phyloP scores from a whole-genome alignment of 75 land plant species.

The Sequoia sempervirens region DNA sequence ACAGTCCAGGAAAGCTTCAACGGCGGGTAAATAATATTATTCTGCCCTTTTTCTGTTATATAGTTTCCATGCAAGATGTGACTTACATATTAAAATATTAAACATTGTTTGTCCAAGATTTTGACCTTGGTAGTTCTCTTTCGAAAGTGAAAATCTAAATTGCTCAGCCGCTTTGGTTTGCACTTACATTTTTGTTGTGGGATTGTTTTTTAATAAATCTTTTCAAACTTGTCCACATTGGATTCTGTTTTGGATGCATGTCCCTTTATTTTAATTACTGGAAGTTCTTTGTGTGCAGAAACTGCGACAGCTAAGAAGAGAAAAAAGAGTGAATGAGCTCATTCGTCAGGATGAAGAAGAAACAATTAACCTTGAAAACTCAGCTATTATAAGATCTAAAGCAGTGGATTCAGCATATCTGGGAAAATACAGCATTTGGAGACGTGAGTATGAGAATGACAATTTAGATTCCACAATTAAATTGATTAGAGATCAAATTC shows the following conservation, averaged over 20 bases:
- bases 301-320: constrained; percentile 51
- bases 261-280: background rate
- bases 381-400: constrained; percentile 57
- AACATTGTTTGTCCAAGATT: background rate
- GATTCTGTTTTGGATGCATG: constrained; percentile 1
- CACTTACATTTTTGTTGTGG: background rate
- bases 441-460: constrained; percentile 65
- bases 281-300: constrained; percentile 32
- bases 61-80: background rate
- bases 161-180: background rate
- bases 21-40: constrained; percentile 12
- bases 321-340: constrained; percentile 46
- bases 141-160: background rate
- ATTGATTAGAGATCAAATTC: constrained; percentile 90
- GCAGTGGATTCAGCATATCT: constrained; percentile 30
- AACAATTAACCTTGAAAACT: constrained; percentile 40
- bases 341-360: constrained; percentile 46
- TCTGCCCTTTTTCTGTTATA: background rate
- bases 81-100: background rate
- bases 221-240: background rate
- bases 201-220: background rate
- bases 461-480: constrained; percentile 62
- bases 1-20: constrained; percentile 14
- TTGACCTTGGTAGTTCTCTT: background rate
- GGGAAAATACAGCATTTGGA: constrained; percentile 87